phyloP scores from a whole-genome alignment of 306 rosid species.

The Trifolium repens region DNA sequence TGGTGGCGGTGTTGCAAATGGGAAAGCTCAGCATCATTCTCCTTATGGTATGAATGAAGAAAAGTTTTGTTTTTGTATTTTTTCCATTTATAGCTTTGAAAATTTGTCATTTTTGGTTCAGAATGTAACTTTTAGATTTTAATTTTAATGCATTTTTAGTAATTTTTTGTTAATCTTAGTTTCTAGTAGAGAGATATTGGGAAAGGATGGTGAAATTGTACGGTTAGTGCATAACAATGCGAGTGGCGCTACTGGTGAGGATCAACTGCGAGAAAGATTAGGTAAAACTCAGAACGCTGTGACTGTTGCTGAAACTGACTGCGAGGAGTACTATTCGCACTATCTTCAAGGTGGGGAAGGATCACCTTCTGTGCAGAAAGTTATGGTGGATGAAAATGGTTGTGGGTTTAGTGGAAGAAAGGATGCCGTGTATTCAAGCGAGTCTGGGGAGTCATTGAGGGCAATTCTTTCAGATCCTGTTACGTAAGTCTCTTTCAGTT shows the following conservation, averaged over 20 bases:
- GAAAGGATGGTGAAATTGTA: slow-evolving; percentile 64
- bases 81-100: not conserved
- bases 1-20: slow-evolving; percentile 51
- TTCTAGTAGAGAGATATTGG: slow-evolving; percentile 63
- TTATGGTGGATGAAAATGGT: slow-evolving; percentile 66
- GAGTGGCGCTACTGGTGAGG: slow-evolving; percentile 53
- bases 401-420: slow-evolving; percentile 89
- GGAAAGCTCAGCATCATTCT: slow-evolving; percentile 67
- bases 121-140: not conserved
- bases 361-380: slow-evolving; percentile 70
- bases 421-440: slow-evolving; percentile 59
- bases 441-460: slow-evolving; percentile 87
- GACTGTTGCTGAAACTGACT: slow-evolving; percentile 68
- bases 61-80: not conserved
- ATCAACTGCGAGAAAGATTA: slow-evolving; percentile 58
- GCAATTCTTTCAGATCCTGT: slow-evolving; percentile 86
- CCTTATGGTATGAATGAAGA: slow-evolving; percentile 61
- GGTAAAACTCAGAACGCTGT: slow-evolving; percentile 66
- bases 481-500: slow-evolving; percentile 63
- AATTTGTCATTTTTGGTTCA: slow-evolving; percentile 16
- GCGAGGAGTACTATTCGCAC: slow-evolving; percentile 83
- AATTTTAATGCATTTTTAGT: slow-evolving; percentile 14
- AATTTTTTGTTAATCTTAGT: slow-evolving; percentile 50
- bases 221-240: slow-evolving; percentile 49
- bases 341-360: slow-evolving; percentile 79